phyloP scores from a whole-genome alignment of 495 filamentous ascomycete species.

The Lineolata rhizophorae region DNA sequence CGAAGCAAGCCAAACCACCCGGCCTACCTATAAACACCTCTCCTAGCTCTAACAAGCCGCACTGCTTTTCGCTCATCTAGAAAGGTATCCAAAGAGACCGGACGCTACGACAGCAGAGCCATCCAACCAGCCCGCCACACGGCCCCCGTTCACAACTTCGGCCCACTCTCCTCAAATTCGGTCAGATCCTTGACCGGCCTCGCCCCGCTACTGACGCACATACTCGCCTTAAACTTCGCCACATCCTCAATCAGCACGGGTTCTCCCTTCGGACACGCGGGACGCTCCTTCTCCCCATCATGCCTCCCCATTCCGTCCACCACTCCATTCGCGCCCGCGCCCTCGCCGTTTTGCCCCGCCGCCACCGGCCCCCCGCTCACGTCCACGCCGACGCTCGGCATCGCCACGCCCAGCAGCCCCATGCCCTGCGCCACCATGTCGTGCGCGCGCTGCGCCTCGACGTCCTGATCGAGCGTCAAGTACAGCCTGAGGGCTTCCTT shows the following conservation, averaged over 20 bases:
- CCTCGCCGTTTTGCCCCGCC: constrained; percentile 18
- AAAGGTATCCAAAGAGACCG: too few relatives aligned
- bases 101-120: too few relatives aligned
- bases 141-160: constrained; percentile 53
- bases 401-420: constrained; percentile 18
- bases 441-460: constrained; percentile 22
- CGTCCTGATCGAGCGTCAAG: constrained; percentile 24
- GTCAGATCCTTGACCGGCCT: constrained; percentile 49
- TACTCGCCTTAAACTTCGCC: constrained; percentile 48
- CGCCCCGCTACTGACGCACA: constrained; percentile 46
- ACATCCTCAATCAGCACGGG: constrained; percentile 46
- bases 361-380: too few relatives aligned
- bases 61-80: too few relatives aligned
- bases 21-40: too few relatives aligned
- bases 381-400: constrained; percentile 18
- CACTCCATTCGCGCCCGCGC: constrained; percentile 22
- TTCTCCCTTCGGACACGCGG: too few relatives aligned
- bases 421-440: constrained; percentile 25
- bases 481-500: constrained; percentile 24
- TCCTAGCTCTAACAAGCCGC: too few relatives aligned
- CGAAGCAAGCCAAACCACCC: too few relatives aligned
- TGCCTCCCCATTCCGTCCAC: constrained; percentile 4
- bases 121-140: too few relatives aligned
- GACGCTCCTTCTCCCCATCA: constrained; percentile 8
- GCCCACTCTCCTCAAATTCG: constrained; percentile 61